Evolutionary conservation across 768 basidiomycete genomes (phyloP).

Genomic region (Macrocybe gigantea): DNA sequence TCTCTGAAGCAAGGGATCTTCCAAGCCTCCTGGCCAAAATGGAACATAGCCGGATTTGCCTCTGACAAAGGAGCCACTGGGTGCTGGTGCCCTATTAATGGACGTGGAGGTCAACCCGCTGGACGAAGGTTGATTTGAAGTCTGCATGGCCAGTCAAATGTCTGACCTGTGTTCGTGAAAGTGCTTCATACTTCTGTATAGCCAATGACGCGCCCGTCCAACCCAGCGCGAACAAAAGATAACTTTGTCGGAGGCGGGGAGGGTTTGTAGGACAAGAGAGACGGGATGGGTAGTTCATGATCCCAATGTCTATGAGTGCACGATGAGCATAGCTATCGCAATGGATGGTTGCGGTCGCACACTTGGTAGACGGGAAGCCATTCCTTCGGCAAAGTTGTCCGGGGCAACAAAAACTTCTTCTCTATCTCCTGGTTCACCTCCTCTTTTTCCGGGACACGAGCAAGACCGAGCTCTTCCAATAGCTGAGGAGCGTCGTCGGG

Average conservation of each 20-base stretch:
- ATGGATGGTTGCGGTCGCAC: constrained; percentile 36
- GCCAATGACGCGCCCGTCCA: constrained; percentile 76
- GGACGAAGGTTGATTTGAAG: constrained; percentile 43
- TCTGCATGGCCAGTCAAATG: constrained; percentile 30
- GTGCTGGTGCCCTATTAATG: constrained; percentile 77
- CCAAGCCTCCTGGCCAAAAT: constrained; percentile 91
- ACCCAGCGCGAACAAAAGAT: constrained; percentile 67
- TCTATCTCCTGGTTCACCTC: constrained; percentile 68
- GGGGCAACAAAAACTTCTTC: constrained; percentile 66
- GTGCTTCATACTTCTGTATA: constrained; percentile 60
- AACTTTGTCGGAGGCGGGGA: constrained; percentile 72
- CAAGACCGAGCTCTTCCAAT: constrained; percentile 54
- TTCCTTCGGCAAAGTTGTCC: constrained; percentile 55
- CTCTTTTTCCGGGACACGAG: constrained; percentile 48
- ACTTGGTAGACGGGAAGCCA: constrained; percentile 82
- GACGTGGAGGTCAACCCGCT: constrained; percentile 84
- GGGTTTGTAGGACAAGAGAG: constrained; percentile 58
- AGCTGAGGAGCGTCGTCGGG: constrained; percentile 33
- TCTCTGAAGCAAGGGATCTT: constrained; percentile 42
- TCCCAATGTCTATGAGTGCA: constrained; percentile 61
- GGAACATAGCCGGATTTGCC: constrained; percentile 93
- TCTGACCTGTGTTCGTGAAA: not conserved
- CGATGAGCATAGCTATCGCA: constrained; percentile 6
- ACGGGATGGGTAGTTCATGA: constrained; percentile 50
- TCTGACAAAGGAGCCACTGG: constrained; percentile 77